These are phyloP conservation scores for Penicillium maclennaniae DNA, from an alignment of 495 filamentous ascomycete species.

Conservation along the genomic window DNA sequence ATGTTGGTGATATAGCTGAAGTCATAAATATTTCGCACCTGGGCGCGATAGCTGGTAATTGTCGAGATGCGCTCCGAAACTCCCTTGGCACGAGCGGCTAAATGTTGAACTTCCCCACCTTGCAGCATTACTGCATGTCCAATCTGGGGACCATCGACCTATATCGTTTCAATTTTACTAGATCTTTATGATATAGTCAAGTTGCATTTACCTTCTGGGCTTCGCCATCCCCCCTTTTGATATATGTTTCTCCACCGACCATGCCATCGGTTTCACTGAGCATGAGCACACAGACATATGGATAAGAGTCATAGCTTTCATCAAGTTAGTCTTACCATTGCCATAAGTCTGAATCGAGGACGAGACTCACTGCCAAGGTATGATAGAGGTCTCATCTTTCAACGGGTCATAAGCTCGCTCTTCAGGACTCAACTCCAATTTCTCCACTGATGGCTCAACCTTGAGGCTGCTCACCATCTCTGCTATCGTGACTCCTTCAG, in stretches of 20 bases:
- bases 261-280: slow-evolving; percentile 31
- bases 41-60: slow-evolving; percentile 31
- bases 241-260: slow-evolving; percentile 35
- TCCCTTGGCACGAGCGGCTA: slow-evolving; percentile 26
- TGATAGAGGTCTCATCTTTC: slow-evolving; percentile 15
- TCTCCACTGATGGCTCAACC: slow-evolving; percentile 17
- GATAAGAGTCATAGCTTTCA: slow-evolving; percentile 30
- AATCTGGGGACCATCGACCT: slow-evolving; percentile 25
- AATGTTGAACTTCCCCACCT: slow-evolving; percentile 31
- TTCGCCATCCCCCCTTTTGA: slow-evolving; percentile 26
- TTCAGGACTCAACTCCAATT: slow-evolving; percentile 5
- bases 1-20: slow-evolving; percentile 32
- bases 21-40: slow-evolving; percentile 22
- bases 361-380: slow-evolving; percentile 34
- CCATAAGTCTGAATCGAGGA: background rate
- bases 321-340: background rate
- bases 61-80: slow-evolving; percentile 32
- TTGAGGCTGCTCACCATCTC: slow-evolving; percentile 21
- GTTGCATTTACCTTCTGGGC: slow-evolving; percentile 18
- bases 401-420: slow-evolving; percentile 18
- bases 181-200: background rate
- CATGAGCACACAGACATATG: slow-evolving; percentile 35
- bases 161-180: background rate
- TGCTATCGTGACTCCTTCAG: slow-evolving; percentile 15
- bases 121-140: slow-evolving; percentile 30